Percentiles rank a stretch among this genome's conserved stretches.
These are phyloP conservation scores for Venustampulla echinocandica DNA, from an alignment of 495 filamentous ascomycete genomes.

Conservation along the genomic window DNA sequence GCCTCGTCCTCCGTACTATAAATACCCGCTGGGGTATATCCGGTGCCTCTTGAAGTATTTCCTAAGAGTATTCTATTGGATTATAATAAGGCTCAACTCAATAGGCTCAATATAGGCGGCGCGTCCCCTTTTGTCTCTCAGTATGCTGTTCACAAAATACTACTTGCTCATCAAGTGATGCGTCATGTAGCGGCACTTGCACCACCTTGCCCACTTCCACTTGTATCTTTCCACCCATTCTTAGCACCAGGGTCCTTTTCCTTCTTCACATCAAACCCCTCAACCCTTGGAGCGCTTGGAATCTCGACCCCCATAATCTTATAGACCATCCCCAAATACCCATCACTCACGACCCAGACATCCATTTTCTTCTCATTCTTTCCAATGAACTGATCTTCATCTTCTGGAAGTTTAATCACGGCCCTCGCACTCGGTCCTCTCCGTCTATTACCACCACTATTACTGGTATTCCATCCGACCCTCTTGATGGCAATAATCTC, in stretches of 20 bases:
- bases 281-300: constrained; percentile 30
- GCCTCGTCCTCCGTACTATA: too few species aligned
- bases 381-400: constrained; percentile 24
- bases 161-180: too few species aligned
- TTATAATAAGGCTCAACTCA: too few species aligned
- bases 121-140: too few species aligned
- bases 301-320: constrained; percentile 44
- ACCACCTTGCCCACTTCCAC: too few species aligned
- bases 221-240: too few species aligned
- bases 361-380: constrained; percentile 46
- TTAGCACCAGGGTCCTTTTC: constrained; percentile 6
- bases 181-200: too few species aligned
- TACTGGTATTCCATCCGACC: constrained; percentile 57
- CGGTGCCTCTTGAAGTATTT: too few species aligned
- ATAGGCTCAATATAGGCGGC: too few species aligned
- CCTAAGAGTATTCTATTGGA: too few species aligned
- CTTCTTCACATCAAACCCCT: constrained; percentile 23
- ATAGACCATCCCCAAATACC: constrained; percentile 77
- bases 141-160: too few species aligned
- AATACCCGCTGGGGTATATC: too few species aligned
- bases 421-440: constrained; percentile 38
- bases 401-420: constrained; percentile 53
- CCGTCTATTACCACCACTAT: constrained; percentile 20
- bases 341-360: constrained; percentile 72
- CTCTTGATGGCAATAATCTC: constrained; percentile 81